Evolutionary conservation across 2,329 filamentous ascomycete species (phyloP).

Genomic region (Fusarium sp.): DNA sequence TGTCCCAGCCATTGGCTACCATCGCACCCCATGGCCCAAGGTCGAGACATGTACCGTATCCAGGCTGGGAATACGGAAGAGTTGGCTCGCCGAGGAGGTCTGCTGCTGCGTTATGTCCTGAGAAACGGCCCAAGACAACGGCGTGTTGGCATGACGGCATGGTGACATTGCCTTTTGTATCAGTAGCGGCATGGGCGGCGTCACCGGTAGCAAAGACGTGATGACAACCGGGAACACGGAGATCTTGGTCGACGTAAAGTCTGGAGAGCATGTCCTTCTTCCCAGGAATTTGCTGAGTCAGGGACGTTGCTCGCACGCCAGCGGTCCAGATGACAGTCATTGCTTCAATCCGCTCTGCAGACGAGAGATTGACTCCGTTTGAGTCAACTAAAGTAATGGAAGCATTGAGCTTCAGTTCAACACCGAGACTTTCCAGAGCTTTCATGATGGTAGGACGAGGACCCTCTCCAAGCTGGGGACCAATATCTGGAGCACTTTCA

Average conservation of each 20-base stretch:
- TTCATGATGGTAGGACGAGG: slow-evolving; percentile 49
- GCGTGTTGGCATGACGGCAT: slow-evolving; percentile 57
- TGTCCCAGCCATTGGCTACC: slow-evolving; percentile 48
- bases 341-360: slow-evolving; percentile 50
- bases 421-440: slow-evolving; percentile 45
- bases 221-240: not conserved
- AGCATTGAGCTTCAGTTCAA: slow-evolving; percentile 48
- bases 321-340: slow-evolving; percentile 54
- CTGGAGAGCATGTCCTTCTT: slow-evolving; percentile 41
- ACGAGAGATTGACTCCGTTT: slow-evolving; percentile 40
- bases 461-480: slow-evolving; percentile 49
- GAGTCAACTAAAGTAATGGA: slow-evolving; percentile 44
- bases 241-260: slow-evolving; percentile 16
- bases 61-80: slow-evolving; percentile 47
- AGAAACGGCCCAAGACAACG: slow-evolving; percentile 49
- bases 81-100: slow-evolving; percentile 46
- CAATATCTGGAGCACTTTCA: slow-evolving; percentile 45
- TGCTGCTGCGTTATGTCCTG: slow-evolving; percentile 51
- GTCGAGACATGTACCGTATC: slow-evolving; percentile 52
- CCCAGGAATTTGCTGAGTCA: slow-evolving; percentile 50
- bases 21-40: slow-evolving; percentile 50
- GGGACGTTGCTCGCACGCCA: slow-evolving; percentile 47
- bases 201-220: slow-evolving; percentile 48
- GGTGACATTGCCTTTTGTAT: slow-evolving; percentile 44
- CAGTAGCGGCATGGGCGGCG: slow-evolving; percentile 44